Base-by-base conservation (phyloP, 768 basidiomycete genomes). In the Leccinum ochraceum region DNA sequence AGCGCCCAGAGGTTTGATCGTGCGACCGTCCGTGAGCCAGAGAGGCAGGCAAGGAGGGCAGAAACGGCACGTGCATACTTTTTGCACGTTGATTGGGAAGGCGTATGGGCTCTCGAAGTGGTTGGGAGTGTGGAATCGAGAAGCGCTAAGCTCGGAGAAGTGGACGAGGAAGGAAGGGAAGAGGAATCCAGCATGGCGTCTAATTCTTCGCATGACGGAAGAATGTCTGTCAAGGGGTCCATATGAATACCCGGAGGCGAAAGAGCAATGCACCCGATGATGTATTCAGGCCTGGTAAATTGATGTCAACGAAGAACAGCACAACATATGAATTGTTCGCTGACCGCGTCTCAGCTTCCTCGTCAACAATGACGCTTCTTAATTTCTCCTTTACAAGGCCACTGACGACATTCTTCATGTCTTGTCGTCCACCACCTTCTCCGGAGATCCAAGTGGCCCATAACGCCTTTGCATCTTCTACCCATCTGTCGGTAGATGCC, bases 1-100 rank as follows among this genome's bases (percentile, higher is more conserved):
- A 98, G 70, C 0, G 83, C 80, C 87, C 89, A 90, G 0, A 85
- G 65, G 55, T 89, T 82, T 16, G 76, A 74, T 54, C 79, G 83
- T 4, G 88, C 85, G 1, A 81, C 63, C n/a, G 82, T 76, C 39
- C 92, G 85, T 64, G 92, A 84, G 6, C 81, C 76, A 5, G 76
- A 65, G 59, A 92, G 77, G 28, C 84, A 70, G 1, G 81, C 76
- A 3, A 92, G 71, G 5, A 92, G 72, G 0, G 85, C 86, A 37
- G 74, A 71, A 13, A 86, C 79, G 5, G 80, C 76, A 17, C 94
- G 85, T 2, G 87, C 85, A 68, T 94, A 93, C 3, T 78, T 20
- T 66, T 67, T 68, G 53, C 32, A 61, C 30, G 39, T 64, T 20
- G 58, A 28, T 34, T 56, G 49, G 52, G 56, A 30, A 39, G 58